Base-by-base conservation (phyloP, 352 stramenopile species). In the Globisporangium nunn region DNA sequence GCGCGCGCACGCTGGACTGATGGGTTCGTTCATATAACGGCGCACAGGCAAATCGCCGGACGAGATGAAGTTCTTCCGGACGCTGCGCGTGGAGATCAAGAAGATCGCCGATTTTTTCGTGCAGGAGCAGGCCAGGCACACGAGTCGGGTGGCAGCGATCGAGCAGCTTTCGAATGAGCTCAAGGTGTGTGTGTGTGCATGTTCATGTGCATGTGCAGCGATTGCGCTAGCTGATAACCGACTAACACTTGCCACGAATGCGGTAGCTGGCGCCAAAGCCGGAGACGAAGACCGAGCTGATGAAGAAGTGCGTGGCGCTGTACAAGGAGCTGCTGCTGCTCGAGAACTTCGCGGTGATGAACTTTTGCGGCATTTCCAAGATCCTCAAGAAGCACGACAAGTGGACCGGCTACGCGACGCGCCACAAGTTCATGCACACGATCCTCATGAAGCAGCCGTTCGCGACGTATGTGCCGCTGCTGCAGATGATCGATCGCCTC, bases 311-410 rank as follows among this genome's bases (percentile, higher is more conserved):
- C 56, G 83, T 95, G 11, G 66, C 78, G 50, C 72, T 93, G 2
- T 95, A 93, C 67, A 95, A 95, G 68, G 81, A 95, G 58, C 60
- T 95, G 37, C 56, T 95, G 56, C 63, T 95, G 59, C 71, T 95
- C 14, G 85, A 95, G 54, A 95, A 95, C 62, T 95, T 91, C 64
- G 83, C 83, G 3, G 82, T 95, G 29, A 95, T 95, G 78, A 95
- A 95, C 64, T 95, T 92, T 52, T 95, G 82, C 45, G 85, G 81
- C 55, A 91, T 93, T 70, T 93, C 83, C 47, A 95, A 95, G 75
- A 95, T 95, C 54, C 70, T 95, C 37, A 95, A 95, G 53, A 95
- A 95, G 60, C 85, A 95, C 60, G 85, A 95, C 74, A 93, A 93
- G 62, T 95, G 85, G 85, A 95, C 85, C n/a, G 85, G 85, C 48